These are phyloP conservation scores for Penicillium coprophilum DNA, from an alignment of 495 filamentous ascomycete genomes.

Conservation along the genomic window DNA sequence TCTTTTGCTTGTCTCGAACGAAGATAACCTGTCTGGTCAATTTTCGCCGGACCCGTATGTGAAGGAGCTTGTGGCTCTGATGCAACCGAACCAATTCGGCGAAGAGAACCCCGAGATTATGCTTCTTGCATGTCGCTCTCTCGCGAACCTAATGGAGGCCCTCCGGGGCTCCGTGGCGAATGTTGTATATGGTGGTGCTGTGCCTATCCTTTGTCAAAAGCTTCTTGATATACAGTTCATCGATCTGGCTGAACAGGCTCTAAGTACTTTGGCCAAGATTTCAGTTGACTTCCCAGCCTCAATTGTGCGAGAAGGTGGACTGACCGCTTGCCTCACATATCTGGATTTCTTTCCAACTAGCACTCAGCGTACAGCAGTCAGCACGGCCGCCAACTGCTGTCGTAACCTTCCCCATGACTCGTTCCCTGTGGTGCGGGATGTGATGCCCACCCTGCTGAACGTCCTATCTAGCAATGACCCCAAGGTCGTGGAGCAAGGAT, in stretches of 20 bases:
- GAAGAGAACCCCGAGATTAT: constrained; percentile 97
- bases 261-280: constrained; percentile 96
- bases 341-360: constrained; percentile 98
- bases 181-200: constrained; percentile 93
- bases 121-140: constrained; percentile 92
- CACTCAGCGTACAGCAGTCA: constrained; percentile 94
- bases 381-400: constrained; percentile 96
- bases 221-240: constrained; percentile 93
- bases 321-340: constrained; percentile 90
- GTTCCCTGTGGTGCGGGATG: constrained; percentile 82
- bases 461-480: constrained; percentile 92
- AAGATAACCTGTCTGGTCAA: constrained; percentile 93
- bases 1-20: constrained; percentile 88
- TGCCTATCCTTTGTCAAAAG: constrained; percentile 91
- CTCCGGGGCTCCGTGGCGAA: constrained; percentile 88
- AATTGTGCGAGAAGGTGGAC: constrained; percentile 92
- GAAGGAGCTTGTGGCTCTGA: constrained; percentile 88
- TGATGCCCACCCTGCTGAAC: constrained; percentile 91
- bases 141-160: constrained; percentile 98
- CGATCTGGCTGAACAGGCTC: constrained; percentile 92
- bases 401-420: constrained; percentile 93
- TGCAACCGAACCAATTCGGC: constrained; percentile 85
- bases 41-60: constrained; percentile 94
- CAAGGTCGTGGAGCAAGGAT: constrained; percentile 94
- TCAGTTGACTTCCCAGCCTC: constrained; percentile 94